Evolutionary conservation across 2,329 filamentous ascomycete genomes (phyloP).

Genomic region (Aureobasidium namibiae): DNA sequence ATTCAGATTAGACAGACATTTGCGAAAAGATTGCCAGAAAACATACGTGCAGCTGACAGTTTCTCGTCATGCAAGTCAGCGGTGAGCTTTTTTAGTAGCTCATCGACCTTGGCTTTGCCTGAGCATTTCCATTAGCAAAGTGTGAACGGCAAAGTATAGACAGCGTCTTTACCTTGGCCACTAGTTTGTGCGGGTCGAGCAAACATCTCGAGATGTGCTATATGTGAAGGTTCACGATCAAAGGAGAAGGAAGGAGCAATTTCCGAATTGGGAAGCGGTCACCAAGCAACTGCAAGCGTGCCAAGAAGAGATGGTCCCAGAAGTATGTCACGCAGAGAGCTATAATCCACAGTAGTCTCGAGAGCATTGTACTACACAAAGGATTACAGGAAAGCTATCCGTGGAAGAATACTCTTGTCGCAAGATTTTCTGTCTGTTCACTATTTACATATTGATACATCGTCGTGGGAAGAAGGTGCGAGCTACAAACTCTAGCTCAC

Average conservation of each 20-base stretch:
- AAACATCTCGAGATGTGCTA: not conserved
- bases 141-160: not conserved
- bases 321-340: no score
- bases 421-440: no score
- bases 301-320: not conserved
- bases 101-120: conserved; percentile 6
- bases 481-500: no score
- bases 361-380: no score
- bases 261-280: conserved; percentile 6
- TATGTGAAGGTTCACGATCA: not conserved
- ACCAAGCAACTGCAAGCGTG: not conserved
- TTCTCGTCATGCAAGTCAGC: conserved; percentile 52
- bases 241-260: not conserved
- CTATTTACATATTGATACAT: no score
- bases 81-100: conserved; percentile 36
- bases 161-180: not conserved
- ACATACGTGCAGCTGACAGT: conserved; percentile 52
- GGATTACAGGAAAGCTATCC: no score
- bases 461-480: no score
- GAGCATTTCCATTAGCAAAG: not conserved
- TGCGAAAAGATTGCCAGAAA: not conserved
- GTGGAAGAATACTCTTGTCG: no score
- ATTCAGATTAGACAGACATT: not conserved
- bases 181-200: not conserved
- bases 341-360: no score